These are phyloP conservation scores for Beauveria sp. DNA, from an alignment of 2,329 filamentous ascomycete species.

Conservation along the genomic window DNA sequence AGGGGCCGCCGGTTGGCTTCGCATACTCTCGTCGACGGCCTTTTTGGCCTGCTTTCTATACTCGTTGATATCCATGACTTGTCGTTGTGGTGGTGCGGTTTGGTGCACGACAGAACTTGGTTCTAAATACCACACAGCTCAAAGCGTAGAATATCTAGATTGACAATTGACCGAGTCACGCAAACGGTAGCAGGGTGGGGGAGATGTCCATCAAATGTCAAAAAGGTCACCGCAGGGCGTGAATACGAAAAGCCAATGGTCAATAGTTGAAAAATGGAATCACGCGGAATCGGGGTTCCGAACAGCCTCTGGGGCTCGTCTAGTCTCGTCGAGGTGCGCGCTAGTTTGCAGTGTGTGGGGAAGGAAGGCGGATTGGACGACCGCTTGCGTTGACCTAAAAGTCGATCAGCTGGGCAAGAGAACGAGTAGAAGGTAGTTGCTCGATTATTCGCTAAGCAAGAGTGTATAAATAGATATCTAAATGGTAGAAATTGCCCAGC, in stretches of 20 bases:
- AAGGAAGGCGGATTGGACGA: not conserved
- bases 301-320: not conserved
- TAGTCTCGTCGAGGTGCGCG: too few species aligned
- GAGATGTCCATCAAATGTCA: not conserved
- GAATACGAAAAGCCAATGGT: not conserved
- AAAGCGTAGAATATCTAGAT: not conserved
- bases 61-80: conserved; percentile 67
- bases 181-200: not conserved
- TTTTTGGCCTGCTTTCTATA: conserved; percentile 71
- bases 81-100: not conserved
- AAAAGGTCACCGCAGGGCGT: not conserved
- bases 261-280: not conserved
- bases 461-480: not conserved
- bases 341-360: not conserved
- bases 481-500: not conserved
- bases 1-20: not conserved
- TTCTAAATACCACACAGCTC: not conserved
- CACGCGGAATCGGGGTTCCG: not conserved
- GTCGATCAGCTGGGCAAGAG: too few species aligned
- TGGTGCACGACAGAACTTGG: not conserved
- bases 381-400: not conserved
- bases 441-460: not conserved
- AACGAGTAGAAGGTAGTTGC: too few species aligned
- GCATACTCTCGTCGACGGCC: conserved; percentile 75
- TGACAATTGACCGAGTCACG: not conserved